These are phyloP conservation scores for Trichoderma harzianum DNA, from an alignment of 2,329 filamentous ascomycete genomes.

Conservation along the genomic window DNA sequence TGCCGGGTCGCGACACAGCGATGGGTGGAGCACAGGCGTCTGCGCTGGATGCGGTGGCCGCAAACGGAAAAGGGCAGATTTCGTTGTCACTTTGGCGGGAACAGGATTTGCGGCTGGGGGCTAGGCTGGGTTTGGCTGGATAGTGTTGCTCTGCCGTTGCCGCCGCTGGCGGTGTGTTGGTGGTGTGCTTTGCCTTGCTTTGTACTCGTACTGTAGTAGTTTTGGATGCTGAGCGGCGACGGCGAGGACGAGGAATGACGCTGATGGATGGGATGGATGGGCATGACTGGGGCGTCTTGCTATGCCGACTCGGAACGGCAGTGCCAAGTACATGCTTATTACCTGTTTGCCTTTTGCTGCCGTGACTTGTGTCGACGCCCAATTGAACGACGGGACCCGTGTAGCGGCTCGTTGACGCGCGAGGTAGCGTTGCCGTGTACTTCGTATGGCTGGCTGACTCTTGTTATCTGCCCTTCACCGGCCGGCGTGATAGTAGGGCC, in stretches of 20 bases:
- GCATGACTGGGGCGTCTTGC: constrained; percentile 6
- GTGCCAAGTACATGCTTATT: neutral
- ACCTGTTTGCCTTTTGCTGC: neutral
- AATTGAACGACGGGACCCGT: neutral
- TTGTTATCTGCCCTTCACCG: neutral
- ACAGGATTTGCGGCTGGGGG: neutral
- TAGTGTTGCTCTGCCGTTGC: constrained; percentile 5
- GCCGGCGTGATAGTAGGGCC: neutral
- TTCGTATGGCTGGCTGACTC: neutral
- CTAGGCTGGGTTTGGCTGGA: neutral
- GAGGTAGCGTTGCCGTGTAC: neutral
- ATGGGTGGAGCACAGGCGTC: neutral
- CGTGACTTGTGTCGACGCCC: neutral
- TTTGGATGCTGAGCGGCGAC: constrained; percentile 5
- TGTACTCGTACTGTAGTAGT: neutral
- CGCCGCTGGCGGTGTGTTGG: constrained; percentile 5
- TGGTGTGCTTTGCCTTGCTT: neutral
- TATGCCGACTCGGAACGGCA: neutral
- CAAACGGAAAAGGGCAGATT: constrained; percentile 5
- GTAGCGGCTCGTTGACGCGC: neutral
- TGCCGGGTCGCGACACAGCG: neutral
- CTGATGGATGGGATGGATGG: neutral
- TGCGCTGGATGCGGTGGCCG: constrained; percentile 5
- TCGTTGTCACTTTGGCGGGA: neutral
- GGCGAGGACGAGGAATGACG: constrained; percentile 10